These are phyloP conservation scores for Linum lewisii DNA, from an alignment of 345 rosid species.

Conservation along the genomic window DNA sequence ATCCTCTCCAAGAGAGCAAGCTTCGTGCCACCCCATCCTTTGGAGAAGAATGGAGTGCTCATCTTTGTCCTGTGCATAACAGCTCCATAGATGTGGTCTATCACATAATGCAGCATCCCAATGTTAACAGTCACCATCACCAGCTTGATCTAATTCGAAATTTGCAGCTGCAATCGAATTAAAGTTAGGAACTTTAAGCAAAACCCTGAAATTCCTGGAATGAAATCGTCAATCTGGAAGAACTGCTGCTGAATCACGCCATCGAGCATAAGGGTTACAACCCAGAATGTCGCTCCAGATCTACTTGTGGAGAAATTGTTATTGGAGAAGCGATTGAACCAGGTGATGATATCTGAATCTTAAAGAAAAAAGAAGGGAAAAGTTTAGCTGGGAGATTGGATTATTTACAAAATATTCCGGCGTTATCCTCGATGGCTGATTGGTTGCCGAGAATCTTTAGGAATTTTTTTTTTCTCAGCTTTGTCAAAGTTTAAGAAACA, in stretches of 20 bases:
- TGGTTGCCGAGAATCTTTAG: neutral
- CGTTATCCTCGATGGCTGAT: neutral
- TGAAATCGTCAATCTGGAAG: neutral
- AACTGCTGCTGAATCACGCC: neutral
- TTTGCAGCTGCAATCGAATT: neutral
- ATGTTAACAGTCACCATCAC: conserved; percentile 69
- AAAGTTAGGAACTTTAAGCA: neutral
- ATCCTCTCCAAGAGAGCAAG: conserved; percentile 78
- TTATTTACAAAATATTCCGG: neutral
- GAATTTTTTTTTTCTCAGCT: neutral
- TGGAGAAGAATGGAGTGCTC: conserved; percentile 75
- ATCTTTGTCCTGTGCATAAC: conserved; percentile 77
- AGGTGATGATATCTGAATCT: neutral
- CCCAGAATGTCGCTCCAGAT: too few relatives aligned
- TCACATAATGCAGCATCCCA: conserved; percentile 82
- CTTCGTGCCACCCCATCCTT: conserved; percentile 94
- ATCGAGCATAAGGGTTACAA: too few relatives aligned
- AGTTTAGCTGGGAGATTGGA: too few relatives aligned
- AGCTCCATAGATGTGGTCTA: conserved; percentile 91
- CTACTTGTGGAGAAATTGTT: neutral
- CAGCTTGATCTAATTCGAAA: too few relatives aligned
- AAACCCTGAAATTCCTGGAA: neutral
- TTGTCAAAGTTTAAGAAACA: neutral
- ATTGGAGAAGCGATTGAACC: neutral
- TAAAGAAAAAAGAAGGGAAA: neutral